Conservation (phyloP, 2,329 filamentous ascomycete species). For the Xylariaceae sp. region DNA sequence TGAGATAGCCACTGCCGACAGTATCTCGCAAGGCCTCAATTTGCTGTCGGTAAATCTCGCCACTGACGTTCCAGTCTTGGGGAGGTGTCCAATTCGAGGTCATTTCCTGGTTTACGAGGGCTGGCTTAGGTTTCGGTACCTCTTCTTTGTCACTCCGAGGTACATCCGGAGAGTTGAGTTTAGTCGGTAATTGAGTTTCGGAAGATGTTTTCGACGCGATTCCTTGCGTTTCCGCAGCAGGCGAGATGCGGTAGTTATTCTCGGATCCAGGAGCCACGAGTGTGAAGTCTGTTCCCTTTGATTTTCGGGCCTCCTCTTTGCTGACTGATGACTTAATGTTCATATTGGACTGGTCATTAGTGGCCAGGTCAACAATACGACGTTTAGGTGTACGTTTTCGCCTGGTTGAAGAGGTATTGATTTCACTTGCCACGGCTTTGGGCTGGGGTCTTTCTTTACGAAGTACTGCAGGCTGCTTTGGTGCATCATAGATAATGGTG, state of each 20-base stretch:
- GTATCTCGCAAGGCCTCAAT: conserved; percentile 82
- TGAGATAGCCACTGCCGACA: conserved; percentile 83
- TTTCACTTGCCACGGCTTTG: conserved; percentile 52
- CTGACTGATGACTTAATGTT: not conserved
- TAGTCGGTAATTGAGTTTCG: conserved; percentile 29
- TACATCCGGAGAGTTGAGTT: conserved; percentile 25
- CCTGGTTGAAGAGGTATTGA: conserved; percentile 54
- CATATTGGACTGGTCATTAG: conserved; percentile 36
- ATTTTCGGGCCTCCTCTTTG: conserved; percentile 13
- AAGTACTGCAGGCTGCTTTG: conserved; percentile 46
- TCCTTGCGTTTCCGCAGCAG: conserved; percentile 33
- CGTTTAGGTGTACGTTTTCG: conserved; percentile 58
- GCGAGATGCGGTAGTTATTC: conserved; percentile 42
- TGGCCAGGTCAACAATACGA: conserved; percentile 61
- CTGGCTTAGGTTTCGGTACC: conserved; percentile 29
- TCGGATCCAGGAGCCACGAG: conserved; percentile 2
- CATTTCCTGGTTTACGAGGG: conserved; percentile 15
- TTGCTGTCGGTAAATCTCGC: conserved; percentile 80
- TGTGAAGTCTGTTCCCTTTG: conserved; percentile 1
- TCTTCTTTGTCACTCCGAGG: conserved; percentile 36
- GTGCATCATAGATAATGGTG: conserved; percentile 50
- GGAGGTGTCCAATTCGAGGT: conserved; percentile 34
- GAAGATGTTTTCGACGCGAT: conserved; percentile 25
- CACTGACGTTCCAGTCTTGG: conserved; percentile 61
- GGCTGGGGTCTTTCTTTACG: conserved; percentile 54